Evolutionary conservation across 768 basidiomycete species (phyloP).

Genomic region (Sporobolomyces phaffii): DNA sequence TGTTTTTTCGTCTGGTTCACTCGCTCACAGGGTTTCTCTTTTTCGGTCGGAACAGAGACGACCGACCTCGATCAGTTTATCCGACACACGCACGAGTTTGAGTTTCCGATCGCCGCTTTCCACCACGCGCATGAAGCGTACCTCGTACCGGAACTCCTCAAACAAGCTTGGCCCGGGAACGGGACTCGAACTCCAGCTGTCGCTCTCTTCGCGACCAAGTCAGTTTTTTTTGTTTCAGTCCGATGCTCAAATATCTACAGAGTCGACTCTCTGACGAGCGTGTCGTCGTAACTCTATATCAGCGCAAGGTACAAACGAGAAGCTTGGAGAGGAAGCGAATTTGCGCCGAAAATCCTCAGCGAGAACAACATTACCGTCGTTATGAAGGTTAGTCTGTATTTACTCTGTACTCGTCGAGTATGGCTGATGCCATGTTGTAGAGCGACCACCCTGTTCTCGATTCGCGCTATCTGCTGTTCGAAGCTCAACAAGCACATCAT

Average conservation of each 20-base stretch:
- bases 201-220: constrained; percentile 61
- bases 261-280: too few species aligned
- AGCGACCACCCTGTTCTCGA: constrained; percentile 47
- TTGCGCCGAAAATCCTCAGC: constrained; percentile 67
- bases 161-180: constrained; percentile 62
- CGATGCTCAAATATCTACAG: too few species aligned
- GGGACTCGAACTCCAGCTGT: constrained; percentile 54
- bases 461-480: constrained; percentile 69
- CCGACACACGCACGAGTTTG: constrained; percentile 64
- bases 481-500: constrained; percentile 65
- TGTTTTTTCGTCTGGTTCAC: too few species aligned
- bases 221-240: not conserved
- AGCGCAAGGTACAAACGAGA: constrained; percentile 59
- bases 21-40: too few species aligned
- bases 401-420: too few species aligned
- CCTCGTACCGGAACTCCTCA: constrained; percentile 69
- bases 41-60: not conserved
- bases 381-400: constrained; percentile 29
- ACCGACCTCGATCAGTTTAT: constrained; percentile 29
- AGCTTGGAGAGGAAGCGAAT: constrained; percentile 71
- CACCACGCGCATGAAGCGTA: constrained; percentile 78
- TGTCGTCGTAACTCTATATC: not conserved
- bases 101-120: constrained; percentile 67
- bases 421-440: not conserved
- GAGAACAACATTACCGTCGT: constrained; percentile 50